phyloP scores from a whole-genome alignment of 78 protist species.

The Salpingoeca rosetta region DNA sequence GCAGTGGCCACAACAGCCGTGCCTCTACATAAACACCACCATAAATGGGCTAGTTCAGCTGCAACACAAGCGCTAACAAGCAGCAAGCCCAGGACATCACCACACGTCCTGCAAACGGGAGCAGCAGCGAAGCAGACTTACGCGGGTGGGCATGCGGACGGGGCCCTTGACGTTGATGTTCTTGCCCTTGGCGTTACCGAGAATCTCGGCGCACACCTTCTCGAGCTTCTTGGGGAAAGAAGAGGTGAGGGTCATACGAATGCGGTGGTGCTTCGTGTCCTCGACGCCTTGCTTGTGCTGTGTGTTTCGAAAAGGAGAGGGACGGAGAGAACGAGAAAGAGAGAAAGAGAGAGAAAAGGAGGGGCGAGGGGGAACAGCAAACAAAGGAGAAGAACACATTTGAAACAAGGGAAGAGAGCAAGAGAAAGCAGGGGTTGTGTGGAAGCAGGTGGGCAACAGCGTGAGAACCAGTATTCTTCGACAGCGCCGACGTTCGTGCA shows the following conservation, averaged over 20 bases:
- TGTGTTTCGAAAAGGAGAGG: too few relatives aligned
- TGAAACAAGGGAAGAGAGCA: not conserved
- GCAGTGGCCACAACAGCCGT: not conserved
- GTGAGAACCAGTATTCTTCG: not conserved
- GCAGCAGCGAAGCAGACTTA: not conserved
- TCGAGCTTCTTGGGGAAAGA: not conserved
- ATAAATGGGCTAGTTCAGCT: not conserved
- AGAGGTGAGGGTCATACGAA: not conserved
- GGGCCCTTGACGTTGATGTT: constrained; percentile 19
- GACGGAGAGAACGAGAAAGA: not conserved
- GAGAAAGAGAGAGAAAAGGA: not conserved
- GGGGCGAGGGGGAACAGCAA: not conserved
- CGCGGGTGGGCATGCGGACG: constrained; percentile 15
- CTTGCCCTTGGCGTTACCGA: constrained; percentile 28
- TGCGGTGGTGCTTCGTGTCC: not conserved
- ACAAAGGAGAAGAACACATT: not conserved
- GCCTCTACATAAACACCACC: not conserved
- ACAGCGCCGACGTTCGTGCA: not conserved
- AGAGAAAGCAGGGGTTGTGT: not conserved
- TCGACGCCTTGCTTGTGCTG: too few relatives aligned
- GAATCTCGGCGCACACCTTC: constrained; percentile 39
- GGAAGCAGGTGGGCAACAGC: not conserved
- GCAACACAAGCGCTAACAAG: not conserved
- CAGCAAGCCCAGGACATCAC: not conserved
- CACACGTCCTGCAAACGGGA: not conserved